Conservation (phyloP, 495 filamentous ascomycete genomes). For the Astrothelium macrocarpum region DNA sequence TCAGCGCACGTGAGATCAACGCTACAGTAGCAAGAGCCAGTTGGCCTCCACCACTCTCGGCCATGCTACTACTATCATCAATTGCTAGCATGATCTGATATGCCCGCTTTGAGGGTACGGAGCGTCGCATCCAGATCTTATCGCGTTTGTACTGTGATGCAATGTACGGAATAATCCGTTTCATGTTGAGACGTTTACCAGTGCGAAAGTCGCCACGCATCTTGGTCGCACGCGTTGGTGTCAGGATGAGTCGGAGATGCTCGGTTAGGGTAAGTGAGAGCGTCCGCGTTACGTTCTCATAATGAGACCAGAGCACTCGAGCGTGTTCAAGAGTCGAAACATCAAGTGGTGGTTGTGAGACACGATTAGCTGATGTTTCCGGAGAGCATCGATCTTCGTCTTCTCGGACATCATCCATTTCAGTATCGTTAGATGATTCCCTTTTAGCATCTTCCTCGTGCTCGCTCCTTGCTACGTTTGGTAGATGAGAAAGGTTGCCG, state of each 20-base stretch:
- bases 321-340: slow-evolving; percentile 43
- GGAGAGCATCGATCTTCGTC: slow-evolving; percentile 65
- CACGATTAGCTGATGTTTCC: slow-evolving; percentile 56
- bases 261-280: slow-evolving; percentile 83
- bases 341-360: slow-evolving; percentile 34
- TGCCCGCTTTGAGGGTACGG: slow-evolving; percentile 78
- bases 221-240: slow-evolving; percentile 89
- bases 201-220: slow-evolving; percentile 95
- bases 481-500: slow-evolving; percentile 9
- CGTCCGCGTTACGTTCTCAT: slow-evolving; percentile 71
- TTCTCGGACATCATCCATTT: slow-evolving; percentile 41
- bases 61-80: slow-evolving; percentile 91
- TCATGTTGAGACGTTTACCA: slow-evolving; percentile 96
- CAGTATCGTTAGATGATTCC: slow-evolving; percentile 9
- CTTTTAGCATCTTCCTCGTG: slow-evolving; percentile 9
- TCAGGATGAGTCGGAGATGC: slow-evolving; percentile 89
- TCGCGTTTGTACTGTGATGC: slow-evolving; percentile 95
- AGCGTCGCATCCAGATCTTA: slow-evolving; percentile 98
- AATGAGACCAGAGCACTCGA: slow-evolving; percentile 70
- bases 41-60: slow-evolving; percentile 53
- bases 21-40: slow-evolving; percentile 89
- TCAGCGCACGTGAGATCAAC: slow-evolving; percentile 72
- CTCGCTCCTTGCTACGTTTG: slow-evolving; percentile 13
- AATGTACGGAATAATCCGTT: slow-evolving; percentile 98
- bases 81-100: slow-evolving; percentile 97